Base-by-base conservation (phyloP, 2,329 filamentous ascomycete genomes). In the Neocucurbitaria cava region DNA sequence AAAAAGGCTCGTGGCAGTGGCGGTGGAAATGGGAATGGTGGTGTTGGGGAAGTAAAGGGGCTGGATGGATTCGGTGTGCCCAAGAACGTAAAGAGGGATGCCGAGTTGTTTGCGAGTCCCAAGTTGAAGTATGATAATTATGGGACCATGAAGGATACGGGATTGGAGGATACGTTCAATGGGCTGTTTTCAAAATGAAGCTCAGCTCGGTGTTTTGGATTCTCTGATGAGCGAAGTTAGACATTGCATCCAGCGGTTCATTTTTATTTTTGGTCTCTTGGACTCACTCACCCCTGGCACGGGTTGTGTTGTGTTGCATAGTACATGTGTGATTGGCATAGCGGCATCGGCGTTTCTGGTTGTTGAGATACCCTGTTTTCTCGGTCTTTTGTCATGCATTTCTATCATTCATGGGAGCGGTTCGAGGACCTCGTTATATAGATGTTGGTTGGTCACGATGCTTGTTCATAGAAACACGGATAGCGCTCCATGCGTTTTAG, bases 41-140 rank as follows among this genome's bases (percentile, higher is more conserved):
- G n/a, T n/a, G 52, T 56, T 11, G 56, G 52, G 17, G 59, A 58
- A 36, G 48, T 50, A 15, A 58, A 61, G n/a, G 59, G 64, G 1
- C 24, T 70, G 5, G 52, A 63, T 39, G 69, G 65, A 10, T 43
- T 61, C 8, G 65, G 64, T 7, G 69, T 71, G 2, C 69, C 71
- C 7, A 63, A 48, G 40, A 66, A 65, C 20, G 68, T 71, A 0
- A 62, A 69, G 59, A 49, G 63, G 13, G 64, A 73, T 45, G 70
- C 65, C 0, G 64, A 70, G 47, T 33, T 74, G 15, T 75, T 75
- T 51, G 57, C 56, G 18, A 59, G 60, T 40, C 72, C 72, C 2
- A 68, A 74, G 52, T 52, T 75, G 11, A 73, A 73, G 56, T 74
- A 71, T 39, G 70, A 72, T 46, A 59, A 66, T 35, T 72, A 71